These are phyloP conservation scores for Phialocephala subalpina DNA, from an alignment of 2,329 filamentous ascomycete genomes.

Conservation along the genomic window DNA sequence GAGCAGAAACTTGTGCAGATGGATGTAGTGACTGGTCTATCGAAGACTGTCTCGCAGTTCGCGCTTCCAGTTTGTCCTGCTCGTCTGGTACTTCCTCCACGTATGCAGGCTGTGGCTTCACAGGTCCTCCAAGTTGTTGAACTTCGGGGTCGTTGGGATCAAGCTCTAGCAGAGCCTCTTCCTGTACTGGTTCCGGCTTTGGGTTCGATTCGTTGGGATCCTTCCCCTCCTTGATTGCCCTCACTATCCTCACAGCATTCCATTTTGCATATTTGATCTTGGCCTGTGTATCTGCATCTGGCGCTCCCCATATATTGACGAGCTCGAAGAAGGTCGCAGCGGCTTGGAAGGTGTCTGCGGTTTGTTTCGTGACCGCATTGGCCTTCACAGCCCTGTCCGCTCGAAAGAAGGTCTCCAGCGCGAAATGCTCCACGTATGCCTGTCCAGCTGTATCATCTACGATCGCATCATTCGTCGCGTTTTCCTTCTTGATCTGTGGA, in stretches of 20 bases:
- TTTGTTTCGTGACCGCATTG: slow-evolving; percentile 81
- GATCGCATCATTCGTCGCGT: slow-evolving; percentile 82
- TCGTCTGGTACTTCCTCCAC: slow-evolving; percentile 69
- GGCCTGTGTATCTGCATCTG: slow-evolving; percentile 77
- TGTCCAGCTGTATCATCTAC: slow-evolving; percentile 86
- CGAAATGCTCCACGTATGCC: slow-evolving; percentile 95
- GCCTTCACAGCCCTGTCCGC: slow-evolving; percentile 59
- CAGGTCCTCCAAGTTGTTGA: slow-evolving; percentile 59
- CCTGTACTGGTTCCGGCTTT: slow-evolving; percentile 59
- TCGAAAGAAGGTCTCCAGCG: slow-evolving; percentile 84
- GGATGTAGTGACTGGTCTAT: slow-evolving; percentile 58
- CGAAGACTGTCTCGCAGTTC: slow-evolving; percentile 55
- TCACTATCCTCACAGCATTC: slow-evolving; percentile 89
- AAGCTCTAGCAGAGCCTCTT: slow-evolving; percentile 56
- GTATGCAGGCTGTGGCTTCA: slow-evolving; percentile 40
- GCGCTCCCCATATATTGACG: slow-evolving; percentile 80
- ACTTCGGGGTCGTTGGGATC: slow-evolving; percentile 73
- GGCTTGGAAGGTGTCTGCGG: slow-evolving; percentile 91
- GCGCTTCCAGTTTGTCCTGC: slow-evolving; percentile 53
- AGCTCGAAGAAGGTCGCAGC: slow-evolving; percentile 93
- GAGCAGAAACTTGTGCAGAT: slow-evolving; percentile 37
- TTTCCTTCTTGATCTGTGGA: slow-evolving; percentile 71
- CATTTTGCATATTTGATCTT: slow-evolving; percentile 98
- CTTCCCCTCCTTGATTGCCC: slow-evolving; percentile 87
- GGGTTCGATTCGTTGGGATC: slow-evolving; percentile 95